Percentiles rank a stretch among this genome's conserved stretches.
Evolutionary conservation across 345 rosid species (phyloP).

Genomic region (Rhizophora apiculata): DNA sequence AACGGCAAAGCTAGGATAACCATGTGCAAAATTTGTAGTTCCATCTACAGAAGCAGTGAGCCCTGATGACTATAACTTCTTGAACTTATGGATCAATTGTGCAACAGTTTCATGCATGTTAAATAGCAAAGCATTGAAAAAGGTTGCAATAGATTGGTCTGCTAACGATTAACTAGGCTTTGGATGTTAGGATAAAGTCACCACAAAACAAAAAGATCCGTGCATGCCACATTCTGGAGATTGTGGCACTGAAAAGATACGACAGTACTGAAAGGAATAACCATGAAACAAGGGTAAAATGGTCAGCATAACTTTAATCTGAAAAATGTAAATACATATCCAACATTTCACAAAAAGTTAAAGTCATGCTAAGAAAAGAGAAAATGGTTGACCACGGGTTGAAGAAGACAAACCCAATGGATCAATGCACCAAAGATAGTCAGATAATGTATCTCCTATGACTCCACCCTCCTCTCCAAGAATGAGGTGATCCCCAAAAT

Average conservation of each 20-base stretch:
- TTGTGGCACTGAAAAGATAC: no score
- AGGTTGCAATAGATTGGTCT: no score
- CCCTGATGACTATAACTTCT: neutral
- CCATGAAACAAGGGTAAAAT: neutral
- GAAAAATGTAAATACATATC: neutral
- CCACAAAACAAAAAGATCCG: neutral
- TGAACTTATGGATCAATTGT: no score
- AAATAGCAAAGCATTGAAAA: no score
- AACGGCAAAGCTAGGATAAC: slow-evolving; percentile 97
- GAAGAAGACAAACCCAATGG: slow-evolving; percentile 67
- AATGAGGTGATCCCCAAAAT: slow-evolving; percentile 80
- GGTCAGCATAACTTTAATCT: neutral
- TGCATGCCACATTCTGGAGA: neutral
- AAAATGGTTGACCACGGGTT: neutral
- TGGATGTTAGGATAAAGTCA: neutral
- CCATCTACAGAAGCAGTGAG: slow-evolving; percentile 56
- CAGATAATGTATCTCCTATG: slow-evolving; percentile 74
- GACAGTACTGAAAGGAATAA: neutral
- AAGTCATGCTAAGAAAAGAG: neutral
- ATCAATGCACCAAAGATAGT: slow-evolving; percentile 96
- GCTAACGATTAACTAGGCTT: no score
- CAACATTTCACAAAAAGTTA: neutral
- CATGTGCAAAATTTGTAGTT: slow-evolving; percentile 93
- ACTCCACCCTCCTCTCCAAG: slow-evolving; percentile 97
- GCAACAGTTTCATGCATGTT: no score